A percentile compares a stretch with the other conserved stretches of the same genome.
phyloP scores from a whole-genome alignment of 495 filamentous ascomycete species.

The Glarea lozoyensis region DNA sequence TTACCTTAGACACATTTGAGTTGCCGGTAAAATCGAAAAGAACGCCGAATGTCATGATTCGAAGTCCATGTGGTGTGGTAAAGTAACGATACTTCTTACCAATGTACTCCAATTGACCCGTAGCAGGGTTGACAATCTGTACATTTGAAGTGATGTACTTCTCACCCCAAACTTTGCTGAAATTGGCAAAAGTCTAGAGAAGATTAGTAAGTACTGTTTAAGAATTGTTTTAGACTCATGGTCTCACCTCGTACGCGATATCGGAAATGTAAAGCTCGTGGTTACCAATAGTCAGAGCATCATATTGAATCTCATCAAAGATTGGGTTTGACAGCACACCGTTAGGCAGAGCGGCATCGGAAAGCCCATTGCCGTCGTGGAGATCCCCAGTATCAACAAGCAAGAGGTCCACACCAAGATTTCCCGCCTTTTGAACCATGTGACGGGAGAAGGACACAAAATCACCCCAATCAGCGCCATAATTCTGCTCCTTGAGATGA shows the following conservation, averaged over 20 bases:
- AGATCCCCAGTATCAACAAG: conserved; percentile 83
- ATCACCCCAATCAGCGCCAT: conserved; percentile 93
- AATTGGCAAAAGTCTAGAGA: conserved; percentile 48
- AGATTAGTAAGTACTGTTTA: not conserved
- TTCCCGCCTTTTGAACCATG: conserved; percentile 68
- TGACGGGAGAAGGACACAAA: conserved; percentile 86
- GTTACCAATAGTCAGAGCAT: conserved; percentile 55
- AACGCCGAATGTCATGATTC: conserved; percentile 82
- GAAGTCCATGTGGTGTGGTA: conserved; percentile 56
- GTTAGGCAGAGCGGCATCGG: conserved; percentile 78
- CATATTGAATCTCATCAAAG: conserved; percentile 53
- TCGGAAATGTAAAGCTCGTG: conserved; percentile 83
- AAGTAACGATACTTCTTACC: conserved; percentile 82
- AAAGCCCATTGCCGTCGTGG: conserved; percentile 88
- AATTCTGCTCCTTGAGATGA: conserved; percentile 84
- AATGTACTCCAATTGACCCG: conserved; percentile 59
- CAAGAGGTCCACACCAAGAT: conserved; percentile 71
- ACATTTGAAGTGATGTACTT: conserved; percentile 74
- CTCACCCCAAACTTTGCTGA: conserved; percentile 44
- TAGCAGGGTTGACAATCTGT: conserved; percentile 57
- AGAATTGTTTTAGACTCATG: conserved; percentile 69
- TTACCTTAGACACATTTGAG: conserved; percentile 76
- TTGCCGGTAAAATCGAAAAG: conserved; percentile 86
- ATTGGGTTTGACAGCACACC: conserved; percentile 81
- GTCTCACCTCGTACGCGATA: conserved; percentile 50